Percentiles rank a stretch among this genome's conserved stretches.
phyloP scores from a whole-genome alignment of 169 alveolate species.

The Plasmodium vivax region DNA sequence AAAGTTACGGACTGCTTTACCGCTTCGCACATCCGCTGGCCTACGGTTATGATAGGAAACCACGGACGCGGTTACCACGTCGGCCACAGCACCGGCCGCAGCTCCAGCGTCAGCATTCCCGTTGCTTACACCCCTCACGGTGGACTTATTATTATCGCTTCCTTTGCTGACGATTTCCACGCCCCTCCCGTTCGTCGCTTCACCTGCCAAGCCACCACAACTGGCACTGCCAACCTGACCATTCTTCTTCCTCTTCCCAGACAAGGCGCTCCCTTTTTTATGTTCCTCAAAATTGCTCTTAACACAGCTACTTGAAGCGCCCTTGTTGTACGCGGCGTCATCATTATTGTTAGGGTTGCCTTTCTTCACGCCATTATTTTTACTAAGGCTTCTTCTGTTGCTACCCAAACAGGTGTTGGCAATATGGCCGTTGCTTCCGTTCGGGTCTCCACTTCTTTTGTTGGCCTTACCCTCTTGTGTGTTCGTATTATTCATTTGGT shows the following conservation, averaged over 20 bases:
- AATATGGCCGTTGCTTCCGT: not conserved
- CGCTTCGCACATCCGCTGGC: not conserved
- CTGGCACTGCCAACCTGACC: not conserved
- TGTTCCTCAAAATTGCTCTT: not conserved
- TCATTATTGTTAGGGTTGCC: not conserved
- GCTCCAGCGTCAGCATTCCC: not conserved
- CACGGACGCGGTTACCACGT: not conserved
- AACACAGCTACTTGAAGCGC: not conserved
- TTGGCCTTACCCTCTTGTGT: not conserved
- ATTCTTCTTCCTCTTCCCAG: conserved; percentile 8
- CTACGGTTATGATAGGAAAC: not conserved
- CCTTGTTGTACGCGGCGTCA: not conserved
- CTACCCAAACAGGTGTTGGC: not conserved
- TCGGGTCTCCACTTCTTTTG: not conserved
- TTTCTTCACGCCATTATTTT: not conserved
- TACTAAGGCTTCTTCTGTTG: not conserved
- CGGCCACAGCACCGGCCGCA: not conserved
- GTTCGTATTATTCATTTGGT: not conserved
- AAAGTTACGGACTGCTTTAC: not conserved
- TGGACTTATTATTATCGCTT: not conserved
- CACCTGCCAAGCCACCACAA: not conserved
- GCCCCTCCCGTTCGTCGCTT: not conserved
- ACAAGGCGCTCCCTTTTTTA: not conserved
- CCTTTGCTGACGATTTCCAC: not conserved
- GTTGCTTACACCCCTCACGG: not conserved